Evolutionary conservation across 208 protist genomes (phyloP).

Genomic region (Trypanosoma melophagium): DNA sequence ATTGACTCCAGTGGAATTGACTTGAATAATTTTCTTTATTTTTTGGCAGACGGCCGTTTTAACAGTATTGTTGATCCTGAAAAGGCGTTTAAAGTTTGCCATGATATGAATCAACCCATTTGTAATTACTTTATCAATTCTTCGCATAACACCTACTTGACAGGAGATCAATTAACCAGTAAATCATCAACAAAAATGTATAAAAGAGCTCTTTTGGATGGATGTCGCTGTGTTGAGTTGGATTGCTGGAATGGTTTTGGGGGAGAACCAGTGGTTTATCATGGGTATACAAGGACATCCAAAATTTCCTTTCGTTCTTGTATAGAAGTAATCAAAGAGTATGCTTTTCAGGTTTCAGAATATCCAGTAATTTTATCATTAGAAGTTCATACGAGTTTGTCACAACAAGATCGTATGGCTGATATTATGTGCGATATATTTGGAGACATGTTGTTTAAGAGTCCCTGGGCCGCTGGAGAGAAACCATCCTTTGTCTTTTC

Average conservation of each 20-base stretch:
- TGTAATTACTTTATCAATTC: conserved; percentile 64
- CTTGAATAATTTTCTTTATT: conserved; percentile 42
- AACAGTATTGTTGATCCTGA: conserved; percentile 33
- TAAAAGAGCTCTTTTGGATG: conserved; percentile 30
- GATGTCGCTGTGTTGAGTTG: conserved; percentile 52
- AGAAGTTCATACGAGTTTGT: conserved; percentile 40
- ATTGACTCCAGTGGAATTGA: conserved; percentile 32
- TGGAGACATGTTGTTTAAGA: conserved; percentile 26
- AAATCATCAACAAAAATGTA: conserved; percentile 43
- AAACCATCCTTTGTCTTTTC: conserved; percentile 21
- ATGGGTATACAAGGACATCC: conserved; percentile 45
- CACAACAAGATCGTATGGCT: conserved; percentile 45
- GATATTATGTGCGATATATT: conserved; percentile 39
- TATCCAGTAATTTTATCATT: conserved; percentile 57
- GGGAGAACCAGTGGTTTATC: conserved; percentile 51
- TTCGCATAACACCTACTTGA: conserved; percentile 91
- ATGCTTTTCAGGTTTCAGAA: conserved; percentile 36
- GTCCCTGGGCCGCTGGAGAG: conserved; percentile 20
- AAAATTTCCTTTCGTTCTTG: conserved; percentile 39
- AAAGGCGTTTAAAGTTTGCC: conserved; percentile 45
- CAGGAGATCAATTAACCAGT: conserved; percentile 67
- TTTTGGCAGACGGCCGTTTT: conserved; percentile 41
- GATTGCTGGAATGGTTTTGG: conserved; percentile 53
- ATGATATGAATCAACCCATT: conserved; percentile 85
- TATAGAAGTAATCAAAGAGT: conserved; percentile 44